A percentile compares a stretch with the other conserved stretches of the same genome.
Conservation (phyloP, 2,329 filamentous ascomycete genomes). For the Fusarium protoensiforme region DNA sequence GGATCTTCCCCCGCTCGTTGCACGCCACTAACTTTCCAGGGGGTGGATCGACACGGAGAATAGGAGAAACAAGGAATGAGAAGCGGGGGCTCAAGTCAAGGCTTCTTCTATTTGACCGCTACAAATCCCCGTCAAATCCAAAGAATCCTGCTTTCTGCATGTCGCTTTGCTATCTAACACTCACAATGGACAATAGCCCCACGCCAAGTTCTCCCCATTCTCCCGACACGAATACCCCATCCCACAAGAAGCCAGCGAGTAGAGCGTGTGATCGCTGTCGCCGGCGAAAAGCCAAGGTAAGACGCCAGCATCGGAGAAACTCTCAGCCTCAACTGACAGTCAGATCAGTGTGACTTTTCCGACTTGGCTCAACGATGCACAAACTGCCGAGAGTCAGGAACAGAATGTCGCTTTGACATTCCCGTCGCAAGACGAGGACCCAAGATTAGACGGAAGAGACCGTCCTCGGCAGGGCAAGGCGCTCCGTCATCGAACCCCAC, state of each 20-base stretch:
- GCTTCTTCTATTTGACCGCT: slow-evolving; percentile 27
- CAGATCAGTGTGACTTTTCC: slow-evolving; percentile 44
- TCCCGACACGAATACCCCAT: slow-evolving; percentile 15
- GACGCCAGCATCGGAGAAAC: slow-evolving; percentile 26
- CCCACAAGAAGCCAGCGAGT: slow-evolving; percentile 35
- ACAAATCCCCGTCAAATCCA: slow-evolving; percentile 25
- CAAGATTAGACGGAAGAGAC: slow-evolving; percentile 39
- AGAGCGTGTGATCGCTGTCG: slow-evolving; percentile 52
- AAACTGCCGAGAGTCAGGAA: slow-evolving; percentile 47
- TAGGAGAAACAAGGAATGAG: slow-evolving; percentile 18
- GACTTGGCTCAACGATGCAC: slow-evolving; percentile 41
- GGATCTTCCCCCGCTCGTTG: slow-evolving; percentile 6
- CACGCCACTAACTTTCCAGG: neutral
- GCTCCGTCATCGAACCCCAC: slow-evolving; percentile 18
- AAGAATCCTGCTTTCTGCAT: neutral
- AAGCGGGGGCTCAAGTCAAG: slow-evolving; percentile 1
- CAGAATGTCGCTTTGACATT: slow-evolving; percentile 51
- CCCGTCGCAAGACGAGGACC: slow-evolving; percentile 53
- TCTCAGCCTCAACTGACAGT: neutral
- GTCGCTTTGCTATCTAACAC: neutral
- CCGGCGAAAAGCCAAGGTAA: slow-evolving; percentile 50
- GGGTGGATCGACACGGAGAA: slow-evolving; percentile 31
- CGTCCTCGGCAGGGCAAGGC: neutral
- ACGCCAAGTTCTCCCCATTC: slow-evolving; percentile 31
- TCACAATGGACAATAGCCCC: slow-evolving; percentile 26